Evolutionary conservation across 2,329 filamentous ascomycete genomes (phyloP), one percentile per base, ranked within the genome.

Genomic region (Fusarium camptoceras): DNA sequence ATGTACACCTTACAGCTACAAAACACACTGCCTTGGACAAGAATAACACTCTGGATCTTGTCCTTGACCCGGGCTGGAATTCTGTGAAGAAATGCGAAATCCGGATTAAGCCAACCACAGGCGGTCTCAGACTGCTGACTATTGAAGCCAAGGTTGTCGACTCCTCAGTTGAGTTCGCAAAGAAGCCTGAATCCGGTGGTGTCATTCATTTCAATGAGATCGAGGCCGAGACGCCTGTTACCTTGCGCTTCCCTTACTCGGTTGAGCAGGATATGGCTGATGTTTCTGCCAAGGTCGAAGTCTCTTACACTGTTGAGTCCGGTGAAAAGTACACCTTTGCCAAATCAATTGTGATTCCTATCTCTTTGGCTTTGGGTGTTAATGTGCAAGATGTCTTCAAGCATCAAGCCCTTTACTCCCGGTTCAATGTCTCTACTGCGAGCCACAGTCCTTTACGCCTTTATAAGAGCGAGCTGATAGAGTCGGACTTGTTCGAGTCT

Each of bases 381-480:
- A 98, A 98, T 71, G 96, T 99, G 8, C 94, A 98, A 75, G 96
- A 99, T 73, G 89, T 97, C 28, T 98, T 98, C 83, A 97, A 97
- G 77, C 89, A 93, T 68, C 83, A 89, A 10, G 86, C 89, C 0
- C 85, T 98, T 0, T 96, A 96, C 76, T 98, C 94, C 0, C 91
- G 91, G 12, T 99, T 99, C 78, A 97, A 93, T 16, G 91, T 99
- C 55, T 94, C 93, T 15, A 94, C 94, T 0, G 91, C 93, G 2
- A 93, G 86, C 59, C 79, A 87, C 25, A 90, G 91, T 30, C 96
- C 96, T 0, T 79, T 98, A 12, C 87, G 92, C 6, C 82, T 99
- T 9, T 85, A 92, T 47, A 87, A 87, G 56, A 93, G 92, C 69
- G 85, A 89, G 55, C 86, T 99, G 1, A 80, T 91, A 15, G 88